Conservation (phyloP, 495 filamentous ascomycete genomes). For the Parmelia sp. region DNA sequence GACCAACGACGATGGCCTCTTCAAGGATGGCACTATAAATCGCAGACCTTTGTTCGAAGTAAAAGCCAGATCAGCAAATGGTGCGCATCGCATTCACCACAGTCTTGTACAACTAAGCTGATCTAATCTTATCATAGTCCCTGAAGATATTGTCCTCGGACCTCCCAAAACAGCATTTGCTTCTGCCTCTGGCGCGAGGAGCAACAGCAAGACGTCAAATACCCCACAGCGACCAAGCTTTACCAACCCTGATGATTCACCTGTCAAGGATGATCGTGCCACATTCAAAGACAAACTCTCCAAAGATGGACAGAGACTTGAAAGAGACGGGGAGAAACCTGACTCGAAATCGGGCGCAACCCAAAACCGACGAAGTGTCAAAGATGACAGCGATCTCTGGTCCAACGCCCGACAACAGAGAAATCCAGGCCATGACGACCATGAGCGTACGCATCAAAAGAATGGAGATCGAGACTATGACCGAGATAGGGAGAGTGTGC, state of each 20-base stretch:
- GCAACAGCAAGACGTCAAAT: slow-evolving; percentile 47
- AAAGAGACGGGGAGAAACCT: slow-evolving; percentile 41
- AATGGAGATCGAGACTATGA: slow-evolving; percentile 61
- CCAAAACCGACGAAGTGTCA: slow-evolving; percentile 41
- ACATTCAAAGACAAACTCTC: slow-evolving; percentile 52
- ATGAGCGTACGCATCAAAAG: slow-evolving; percentile 45
- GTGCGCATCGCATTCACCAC: slow-evolving; percentile 28
- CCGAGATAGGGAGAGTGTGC: slow-evolving; percentile 46
- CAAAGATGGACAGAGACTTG: slow-evolving; percentile 42
- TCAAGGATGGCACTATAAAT: slow-evolving; percentile 36
- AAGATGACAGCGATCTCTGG: slow-evolving; percentile 54
- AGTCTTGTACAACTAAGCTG: slow-evolving; percentile 15
- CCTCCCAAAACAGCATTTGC: slow-evolving; percentile 83
- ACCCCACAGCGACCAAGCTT: slow-evolving; percentile 42
- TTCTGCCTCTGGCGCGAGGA: slow-evolving; percentile 61
- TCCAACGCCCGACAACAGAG: slow-evolving; percentile 49
- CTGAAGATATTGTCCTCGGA: slow-evolving; percentile 81
- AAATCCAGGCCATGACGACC: slow-evolving; percentile 49
- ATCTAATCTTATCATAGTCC: slow-evolving; percentile 35
- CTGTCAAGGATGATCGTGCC: slow-evolving; percentile 53
- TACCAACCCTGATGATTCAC: slow-evolving; percentile 45
- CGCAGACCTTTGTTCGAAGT: slow-evolving; percentile 59
- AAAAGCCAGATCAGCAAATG: slow-evolving; percentile 52
- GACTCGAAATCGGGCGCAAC: slow-evolving; percentile 35
- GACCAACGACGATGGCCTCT: slow-evolving; percentile 22